Conservation (phyloP, 331 rosid species). For the Malus hybrid region DNA sequence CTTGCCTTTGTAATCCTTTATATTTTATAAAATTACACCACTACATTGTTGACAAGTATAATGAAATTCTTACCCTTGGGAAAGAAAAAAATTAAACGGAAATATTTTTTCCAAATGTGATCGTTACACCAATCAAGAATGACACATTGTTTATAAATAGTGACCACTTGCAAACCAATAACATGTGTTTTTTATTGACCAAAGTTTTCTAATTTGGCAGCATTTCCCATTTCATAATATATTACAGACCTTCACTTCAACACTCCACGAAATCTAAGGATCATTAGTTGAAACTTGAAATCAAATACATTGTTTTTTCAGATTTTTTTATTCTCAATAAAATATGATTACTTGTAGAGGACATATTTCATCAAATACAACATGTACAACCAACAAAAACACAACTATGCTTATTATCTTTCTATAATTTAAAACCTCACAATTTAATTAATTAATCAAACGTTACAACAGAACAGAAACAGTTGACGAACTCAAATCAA, state of each 20-base stretch:
- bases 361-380: not conserved
- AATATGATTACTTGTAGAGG: not conserved
- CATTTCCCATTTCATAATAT: not conserved
- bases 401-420: not conserved
- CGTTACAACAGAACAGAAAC: not conserved
- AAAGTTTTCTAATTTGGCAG: constrained; percentile 6
- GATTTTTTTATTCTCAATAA: too few species aligned
- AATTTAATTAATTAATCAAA: not conserved
- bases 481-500: not conserved
- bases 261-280: not conserved
- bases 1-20: not conserved
- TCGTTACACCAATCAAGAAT: too few species aligned
- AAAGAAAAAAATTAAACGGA: too few species aligned
- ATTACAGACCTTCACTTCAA: not conserved
- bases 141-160: too few species aligned
- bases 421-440: not conserved
- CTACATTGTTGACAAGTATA: too few species aligned
- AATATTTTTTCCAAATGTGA: too few species aligned
- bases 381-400: too few species aligned
- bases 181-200: not conserved
- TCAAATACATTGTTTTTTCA: too few species aligned
- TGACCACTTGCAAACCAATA: too few species aligned
- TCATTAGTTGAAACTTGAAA: not conserved
- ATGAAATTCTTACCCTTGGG: too few species aligned
- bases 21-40: too few species aligned